Evolutionary conservation across 2,329 filamentous ascomycete genomes (phyloP).

Genomic region (Ascochyta viciae-villosae): DNA sequence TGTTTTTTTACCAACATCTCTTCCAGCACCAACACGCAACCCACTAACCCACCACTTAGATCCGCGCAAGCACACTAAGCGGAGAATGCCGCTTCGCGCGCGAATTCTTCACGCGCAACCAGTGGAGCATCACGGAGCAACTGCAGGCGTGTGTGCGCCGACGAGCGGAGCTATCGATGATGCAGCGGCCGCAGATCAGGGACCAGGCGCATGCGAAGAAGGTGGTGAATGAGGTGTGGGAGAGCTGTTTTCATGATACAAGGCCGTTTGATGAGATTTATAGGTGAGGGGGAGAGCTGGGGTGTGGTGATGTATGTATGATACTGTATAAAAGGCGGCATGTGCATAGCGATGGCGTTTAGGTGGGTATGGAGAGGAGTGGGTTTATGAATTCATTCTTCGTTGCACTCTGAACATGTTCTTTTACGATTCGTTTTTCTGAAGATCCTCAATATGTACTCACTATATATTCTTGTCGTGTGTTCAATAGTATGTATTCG

Average conservation of each 20-base stretch:
- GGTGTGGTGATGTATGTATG: constrained; percentile 1
- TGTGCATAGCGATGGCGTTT: constrained; percentile 15
- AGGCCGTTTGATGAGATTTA: constrained; percentile 97
- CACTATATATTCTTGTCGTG: no score
- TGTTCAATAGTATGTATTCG: neutral
- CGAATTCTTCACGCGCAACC: constrained; percentile 83
- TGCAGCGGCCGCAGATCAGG: constrained; percentile 78
- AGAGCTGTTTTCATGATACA: constrained; percentile 93
- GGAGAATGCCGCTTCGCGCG: constrained; percentile 91
- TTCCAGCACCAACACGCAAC: no score
- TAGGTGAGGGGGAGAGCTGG: constrained; percentile 57
- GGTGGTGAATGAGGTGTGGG: constrained; percentile 97
- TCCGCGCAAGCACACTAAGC: constrained; percentile 88
- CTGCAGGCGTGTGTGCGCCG: constrained; percentile 90
- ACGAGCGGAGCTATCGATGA: constrained; percentile 80
- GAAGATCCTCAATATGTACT: no score
- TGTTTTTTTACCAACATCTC: no score
- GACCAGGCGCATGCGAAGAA: constrained; percentile 85
- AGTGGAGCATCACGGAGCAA: constrained; percentile 90
- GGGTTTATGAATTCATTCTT: no score
- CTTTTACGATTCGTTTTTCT: no score
- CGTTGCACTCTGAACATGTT: no score
- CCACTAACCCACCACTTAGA: constrained; percentile 53
- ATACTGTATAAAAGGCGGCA: constrained; percentile 13
- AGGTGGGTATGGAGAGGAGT: no score